Conservation (phyloP, 169 alveolate genomes). For the Cytauxzoon felis region DNA sequence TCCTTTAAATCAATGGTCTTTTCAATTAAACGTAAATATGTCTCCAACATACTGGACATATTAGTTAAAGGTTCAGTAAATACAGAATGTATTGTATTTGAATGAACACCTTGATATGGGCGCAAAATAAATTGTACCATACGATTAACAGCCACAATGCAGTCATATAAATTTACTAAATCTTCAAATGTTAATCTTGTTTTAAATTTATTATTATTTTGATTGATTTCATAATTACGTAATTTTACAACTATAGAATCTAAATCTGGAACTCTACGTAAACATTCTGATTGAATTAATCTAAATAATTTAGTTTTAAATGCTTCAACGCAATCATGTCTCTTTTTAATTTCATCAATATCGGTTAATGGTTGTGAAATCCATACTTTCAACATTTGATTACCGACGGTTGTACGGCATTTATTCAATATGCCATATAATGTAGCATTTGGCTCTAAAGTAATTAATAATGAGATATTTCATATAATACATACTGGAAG, state of each 20-base stretch:
- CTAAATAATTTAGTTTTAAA: constrained; percentile 73
- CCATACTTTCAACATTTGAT: constrained; percentile 88
- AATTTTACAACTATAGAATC: constrained; percentile 62
- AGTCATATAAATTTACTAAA: constrained; percentile 58
- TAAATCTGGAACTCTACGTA: constrained; percentile 80
- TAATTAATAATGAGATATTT: not conserved
- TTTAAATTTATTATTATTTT: constrained; percentile 28
- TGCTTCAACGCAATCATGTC: constrained; percentile 92
- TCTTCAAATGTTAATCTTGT: constrained; percentile 63
- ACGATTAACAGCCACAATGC: constrained; percentile 48
- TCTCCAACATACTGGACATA: constrained; percentile 74
- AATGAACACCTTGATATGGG: constrained; percentile 64
- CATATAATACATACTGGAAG: not conserved
- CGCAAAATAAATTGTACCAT: constrained; percentile 52
- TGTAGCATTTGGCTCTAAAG: not conserved
- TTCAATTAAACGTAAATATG: constrained; percentile 85
- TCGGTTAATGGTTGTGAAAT: constrained; percentile 93
- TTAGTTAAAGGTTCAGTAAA: constrained; percentile 74
- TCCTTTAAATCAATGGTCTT: constrained; percentile 87
- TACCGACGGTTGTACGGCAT: constrained; percentile 92
- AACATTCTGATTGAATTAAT: constrained; percentile 64
- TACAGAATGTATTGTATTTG: constrained; percentile 53
- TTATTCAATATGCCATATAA: constrained; percentile 84
- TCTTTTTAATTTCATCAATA: constrained; percentile 78
- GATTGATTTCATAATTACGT: constrained; percentile 58